These are phyloP conservation scores for Artomyces pyxidatus DNA, from an alignment of 768 basidiomycete genomes.

Conservation along the genomic window DNA sequence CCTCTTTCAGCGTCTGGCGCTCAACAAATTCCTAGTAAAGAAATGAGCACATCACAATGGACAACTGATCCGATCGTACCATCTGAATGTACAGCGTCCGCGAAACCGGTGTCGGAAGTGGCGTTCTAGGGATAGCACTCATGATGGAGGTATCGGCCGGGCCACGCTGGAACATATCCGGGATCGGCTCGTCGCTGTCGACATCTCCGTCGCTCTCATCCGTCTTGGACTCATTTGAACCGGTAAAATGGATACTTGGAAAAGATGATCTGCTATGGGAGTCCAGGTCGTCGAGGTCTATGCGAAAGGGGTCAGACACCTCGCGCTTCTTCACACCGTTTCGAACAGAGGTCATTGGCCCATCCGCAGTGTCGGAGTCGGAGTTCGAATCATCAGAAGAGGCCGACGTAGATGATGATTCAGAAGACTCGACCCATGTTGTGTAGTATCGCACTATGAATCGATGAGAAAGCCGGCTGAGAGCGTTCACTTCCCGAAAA, in stretches of 20 bases:
- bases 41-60: neutral
- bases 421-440: slow-evolving; percentile 77
- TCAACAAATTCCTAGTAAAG: slow-evolving; percentile 74
- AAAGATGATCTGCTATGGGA: slow-evolving; percentile 48
- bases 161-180: slow-evolving; percentile 21
- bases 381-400: slow-evolving; percentile 42
- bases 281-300: slow-evolving; percentile 56
- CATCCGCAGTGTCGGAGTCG: slow-evolving; percentile 30
- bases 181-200: slow-evolving; percentile 31
- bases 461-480: slow-evolving; percentile 82
- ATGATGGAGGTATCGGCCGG: slow-evolving; percentile 6
- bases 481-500: slow-evolving; percentile 82
- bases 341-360: slow-evolving; percentile 55
- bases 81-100: slow-evolving; percentile 91
- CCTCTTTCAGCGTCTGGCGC: slow-evolving; percentile 85
- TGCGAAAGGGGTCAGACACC: slow-evolving; percentile 44
- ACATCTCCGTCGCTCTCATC: slow-evolving; percentile 36
- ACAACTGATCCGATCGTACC: slow-evolving; percentile 36
- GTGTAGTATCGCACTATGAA: slow-evolving; percentile 91
- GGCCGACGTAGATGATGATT: slow-evolving; percentile 37
- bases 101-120: slow-evolving; percentile 2
- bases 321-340: slow-evolving; percentile 23
- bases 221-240: slow-evolving; percentile 28
- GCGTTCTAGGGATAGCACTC: slow-evolving; percentile 7
- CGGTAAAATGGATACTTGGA: slow-evolving; percentile 75